Evolutionary conservation across 192 early-diverging fungal genomes (phyloP).

Genomic region (Lunasporangiospora selenospora): DNA sequence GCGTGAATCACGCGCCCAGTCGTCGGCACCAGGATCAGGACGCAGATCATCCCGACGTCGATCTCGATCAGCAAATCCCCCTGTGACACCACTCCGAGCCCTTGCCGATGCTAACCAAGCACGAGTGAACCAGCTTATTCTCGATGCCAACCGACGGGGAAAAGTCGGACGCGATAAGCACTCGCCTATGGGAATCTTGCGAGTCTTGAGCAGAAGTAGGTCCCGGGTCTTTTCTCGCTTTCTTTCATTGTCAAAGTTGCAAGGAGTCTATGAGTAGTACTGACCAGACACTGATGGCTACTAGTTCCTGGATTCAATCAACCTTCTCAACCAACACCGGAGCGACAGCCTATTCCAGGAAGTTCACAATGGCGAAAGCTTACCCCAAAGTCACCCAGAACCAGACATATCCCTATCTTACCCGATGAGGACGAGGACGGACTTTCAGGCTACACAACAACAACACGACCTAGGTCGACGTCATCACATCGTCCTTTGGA

Average conservation of each 20-base stretch:
- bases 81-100: constrained; percentile 22
- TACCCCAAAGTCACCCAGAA: constrained; percentile 29
- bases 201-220: constrained; percentile 28
- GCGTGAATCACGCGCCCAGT: constrained; percentile 17
- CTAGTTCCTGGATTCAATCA: constrained; percentile 46
- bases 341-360: constrained; percentile 31
- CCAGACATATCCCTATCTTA: constrained; percentile 13
- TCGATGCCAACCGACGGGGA: constrained; percentile 21
- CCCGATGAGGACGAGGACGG: background rate
- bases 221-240: too few species aligned
- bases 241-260: too few species aligned
- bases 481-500: too few species aligned
- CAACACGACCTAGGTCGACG: too few species aligned
- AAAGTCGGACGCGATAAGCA: constrained; percentile 28
- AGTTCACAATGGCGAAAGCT: constrained; percentile 33
- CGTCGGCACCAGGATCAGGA: constrained; percentile 25
- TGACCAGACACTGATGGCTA: too few species aligned
- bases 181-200: constrained; percentile 39
- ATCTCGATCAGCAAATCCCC: constrained; percentile 12
- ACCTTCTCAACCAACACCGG: constrained; percentile 17
- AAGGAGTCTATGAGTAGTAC: too few species aligned
- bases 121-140: constrained; percentile 22
- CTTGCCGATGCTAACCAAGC: constrained; percentile 39
- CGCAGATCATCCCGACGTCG: constrained; percentile 24
- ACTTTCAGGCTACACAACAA: too few species aligned